These are phyloP conservation scores for Colletotrichum melonis DNA, from an alignment of 2,329 filamentous ascomycete genomes.

Conservation along the genomic window DNA sequence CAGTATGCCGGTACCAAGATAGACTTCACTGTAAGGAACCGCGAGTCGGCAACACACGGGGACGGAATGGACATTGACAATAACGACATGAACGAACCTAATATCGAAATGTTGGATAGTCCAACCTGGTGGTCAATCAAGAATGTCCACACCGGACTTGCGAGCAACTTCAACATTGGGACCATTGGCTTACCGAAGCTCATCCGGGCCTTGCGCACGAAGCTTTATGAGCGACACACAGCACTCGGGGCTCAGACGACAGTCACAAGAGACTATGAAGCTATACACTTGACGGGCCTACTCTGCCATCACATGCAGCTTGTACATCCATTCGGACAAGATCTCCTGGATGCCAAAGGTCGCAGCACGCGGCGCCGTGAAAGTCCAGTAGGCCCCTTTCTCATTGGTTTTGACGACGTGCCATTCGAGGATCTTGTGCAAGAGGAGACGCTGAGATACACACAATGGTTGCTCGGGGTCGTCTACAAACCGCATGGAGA, in stretches of 20 bases:
- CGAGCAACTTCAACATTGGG: neutral
- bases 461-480: constrained; percentile 17
- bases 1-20: too few relatives aligned
- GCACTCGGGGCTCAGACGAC: neutral
- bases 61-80: neutral
- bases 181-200: neutral
- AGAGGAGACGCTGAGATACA: neutral
- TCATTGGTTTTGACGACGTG: neutral
- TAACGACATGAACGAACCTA: neutral
- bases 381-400: neutral
- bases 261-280: neutral
- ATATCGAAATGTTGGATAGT: neutral
- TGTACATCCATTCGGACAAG: neutral
- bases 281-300: neutral
- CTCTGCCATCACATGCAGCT: constrained; percentile 11
- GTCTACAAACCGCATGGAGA: neutral
- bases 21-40: neutral
- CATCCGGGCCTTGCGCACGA: neutral
- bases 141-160: neutral
- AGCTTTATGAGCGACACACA: neutral
- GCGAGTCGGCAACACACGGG: too few relatives aligned
- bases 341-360: neutral
- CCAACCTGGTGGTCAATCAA: neutral
- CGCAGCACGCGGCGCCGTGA: neutral
- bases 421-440: constrained; percentile 9